These are phyloP conservation scores for Hymenoscyphus fructigenus DNA, from an alignment of 2,329 filamentous ascomycete species.

Conservation along the genomic window DNA sequence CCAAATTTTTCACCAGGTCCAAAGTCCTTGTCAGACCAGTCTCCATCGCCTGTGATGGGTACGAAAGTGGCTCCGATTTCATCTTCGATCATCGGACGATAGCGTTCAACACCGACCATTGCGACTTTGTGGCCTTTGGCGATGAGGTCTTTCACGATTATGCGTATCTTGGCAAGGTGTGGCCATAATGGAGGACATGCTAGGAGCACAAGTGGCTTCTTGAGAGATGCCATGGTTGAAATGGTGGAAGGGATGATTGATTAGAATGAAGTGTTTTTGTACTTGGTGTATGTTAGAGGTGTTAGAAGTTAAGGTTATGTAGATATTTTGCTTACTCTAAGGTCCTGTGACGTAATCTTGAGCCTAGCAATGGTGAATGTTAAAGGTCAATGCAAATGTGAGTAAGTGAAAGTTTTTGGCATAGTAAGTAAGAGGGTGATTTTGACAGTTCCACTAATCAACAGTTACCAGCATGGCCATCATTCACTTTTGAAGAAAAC, in stretches of 20 bases:
- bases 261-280: too few species aligned
- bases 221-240: neutral
- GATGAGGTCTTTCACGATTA: conserved; percentile 28
- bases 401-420: too few species aligned
- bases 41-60: conserved; percentile 29
- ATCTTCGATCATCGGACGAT: conserved; percentile 38
- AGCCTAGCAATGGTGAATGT: too few species aligned
- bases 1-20: conserved; percentile 22
- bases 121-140: conserved; percentile 43
- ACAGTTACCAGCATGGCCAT: too few species aligned
- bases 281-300: too few species aligned
- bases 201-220: neutral
- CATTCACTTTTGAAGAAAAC: too few species aligned
- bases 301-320: too few species aligned
- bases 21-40: conserved; percentile 31
- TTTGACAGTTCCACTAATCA: too few species aligned
- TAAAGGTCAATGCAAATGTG: too few species aligned
- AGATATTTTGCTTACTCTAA: too few species aligned
- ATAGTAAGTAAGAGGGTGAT: too few species aligned
- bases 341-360: too few species aligned
- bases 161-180: conserved; percentile 10
- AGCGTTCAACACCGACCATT: conserved; percentile 42
- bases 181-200: neutral
- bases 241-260: neutral
- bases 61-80: conserved; percentile 41